Conservation (phyloP, 495 filamentous ascomycete genomes). For the Daldinia vernicosa region DNA sequence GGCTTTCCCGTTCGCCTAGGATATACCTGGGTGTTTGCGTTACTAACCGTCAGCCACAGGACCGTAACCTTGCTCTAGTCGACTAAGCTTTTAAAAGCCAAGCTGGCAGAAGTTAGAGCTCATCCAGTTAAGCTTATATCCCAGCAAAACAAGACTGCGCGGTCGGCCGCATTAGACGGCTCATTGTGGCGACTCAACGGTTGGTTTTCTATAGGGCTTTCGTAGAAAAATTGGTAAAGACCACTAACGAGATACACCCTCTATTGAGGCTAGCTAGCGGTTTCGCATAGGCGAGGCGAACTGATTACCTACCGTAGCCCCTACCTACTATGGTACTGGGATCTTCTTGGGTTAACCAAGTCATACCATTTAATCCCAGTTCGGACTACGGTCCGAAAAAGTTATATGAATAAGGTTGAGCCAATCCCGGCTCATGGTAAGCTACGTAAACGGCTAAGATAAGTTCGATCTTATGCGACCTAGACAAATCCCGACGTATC, state of each 20-base stretch:
- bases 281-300: neutral
- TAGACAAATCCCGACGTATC: constrained; percentile 1
- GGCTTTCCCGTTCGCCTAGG: constrained; percentile 15
- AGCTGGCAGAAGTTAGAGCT: constrained; percentile 3
- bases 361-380: neutral
- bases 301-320: too few species aligned
- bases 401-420: constrained; percentile 2
- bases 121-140: constrained; percentile 6
- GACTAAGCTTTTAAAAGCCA: neutral
- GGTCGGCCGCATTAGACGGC: constrained; percentile 23
- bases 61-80: neutral
- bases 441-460: neutral
- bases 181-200: constrained; percentile 25
- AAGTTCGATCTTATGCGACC: constrained; percentile 7
- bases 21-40: constrained; percentile 2
- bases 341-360: constrained; percentile 6
- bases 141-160: constrained; percentile 17
- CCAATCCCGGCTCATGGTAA: constrained; percentile 7
- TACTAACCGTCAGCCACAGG: constrained; percentile 8
- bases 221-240: neutral
- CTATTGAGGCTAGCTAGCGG: constrained; percentile 14
- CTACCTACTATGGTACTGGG: neutral
- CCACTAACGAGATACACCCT: constrained; percentile 5
- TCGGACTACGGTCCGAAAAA: constrained; percentile 9
- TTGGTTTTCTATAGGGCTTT: neutral